Evolutionary conservation across 345 rosid species (phyloP), one percentile per base, ranked within the genome.

Genomic region (Passiflora organensis): DNA sequence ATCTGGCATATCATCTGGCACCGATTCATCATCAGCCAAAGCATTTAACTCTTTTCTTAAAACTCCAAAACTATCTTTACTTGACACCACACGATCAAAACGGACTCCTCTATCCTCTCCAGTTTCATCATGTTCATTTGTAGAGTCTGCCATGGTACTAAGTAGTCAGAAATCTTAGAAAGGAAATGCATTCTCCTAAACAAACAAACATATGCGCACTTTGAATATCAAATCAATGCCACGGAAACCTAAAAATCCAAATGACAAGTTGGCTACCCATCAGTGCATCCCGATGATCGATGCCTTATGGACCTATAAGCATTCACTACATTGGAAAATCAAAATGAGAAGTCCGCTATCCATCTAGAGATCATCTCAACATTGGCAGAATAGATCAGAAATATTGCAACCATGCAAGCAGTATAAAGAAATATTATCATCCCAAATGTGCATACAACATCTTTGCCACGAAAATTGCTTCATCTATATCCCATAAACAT

Each of bases 1-100:
- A 13, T 73, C 78, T n/a, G 80, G 72, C 57, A 82, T 62, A 71
- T 78, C 83, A 58, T 58, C 63, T 48, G 78, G 70, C 11, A 72
- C 42, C 5, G 72, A 53, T 42, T 70, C 70, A 56, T 53, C 44
- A 15, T 72, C 60, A 43, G 60, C 70, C 15, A 15, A 17, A 32
- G 17, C 32, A 60, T 51, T 53, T 10, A 23, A 52, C n/a, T 39
- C 54, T 53, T 57, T 17, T 65, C 52, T 55, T 73, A 10, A 46
- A n/a, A n/a, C 25, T 14, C 60, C 61, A 48, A 34, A 50, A 43
- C 9, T 48, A 32, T 0, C 38, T 36, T 61, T 68, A 60, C 39
- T n/a, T 48, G 62, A 38, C 55, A 75, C 51, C 22, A 21, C 48
- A 42, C 50, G 17, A 18, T 53, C 56, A 69, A 41, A 37, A 51